phyloP scores from a whole-genome alignment of 208 protist genomes.

The Leishmania major region DNA sequence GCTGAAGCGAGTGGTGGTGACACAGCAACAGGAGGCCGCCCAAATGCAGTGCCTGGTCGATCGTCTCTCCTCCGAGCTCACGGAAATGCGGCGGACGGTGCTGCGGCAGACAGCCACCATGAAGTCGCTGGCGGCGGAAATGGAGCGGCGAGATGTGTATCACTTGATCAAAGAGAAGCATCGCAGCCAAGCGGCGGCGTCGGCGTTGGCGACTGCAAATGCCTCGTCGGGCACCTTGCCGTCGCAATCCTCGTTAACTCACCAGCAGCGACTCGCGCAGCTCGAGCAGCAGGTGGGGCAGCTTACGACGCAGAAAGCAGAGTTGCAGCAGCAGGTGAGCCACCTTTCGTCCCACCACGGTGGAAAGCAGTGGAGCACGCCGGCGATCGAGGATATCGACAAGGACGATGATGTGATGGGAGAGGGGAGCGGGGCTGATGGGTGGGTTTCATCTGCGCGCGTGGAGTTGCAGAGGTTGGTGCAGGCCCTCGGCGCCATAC shows the following conservation, averaged over 20 bases:
- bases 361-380: neutral
- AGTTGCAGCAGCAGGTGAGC: neutral
- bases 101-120: constrained; percentile 63
- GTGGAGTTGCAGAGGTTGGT: constrained; percentile 23
- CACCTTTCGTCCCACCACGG: neutral
- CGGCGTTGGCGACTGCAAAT: neutral
- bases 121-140: constrained; percentile 38
- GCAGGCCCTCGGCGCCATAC: constrained; percentile 1
- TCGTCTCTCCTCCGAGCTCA: constrained; percentile 64
- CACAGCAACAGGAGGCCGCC: constrained; percentile 32
- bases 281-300: constrained; percentile 16
- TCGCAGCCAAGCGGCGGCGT: neutral
- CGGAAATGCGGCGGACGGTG: constrained; percentile 48
- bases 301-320: constrained; percentile 12
- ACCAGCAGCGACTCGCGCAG: neutral
- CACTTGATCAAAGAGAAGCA: constrained; percentile 50
- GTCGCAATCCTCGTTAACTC: neutral
- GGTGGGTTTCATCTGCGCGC: neutral
- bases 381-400: constrained; percentile 24
- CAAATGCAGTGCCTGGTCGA: constrained; percentile 39
- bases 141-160: constrained; percentile 61
- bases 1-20: constrained; percentile 39
- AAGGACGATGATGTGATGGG: constrained; percentile 16
- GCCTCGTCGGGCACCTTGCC: neutral
- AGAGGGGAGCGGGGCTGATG: neutral